Evolutionary conservation across 345 rosid genomes (phyloP).

Genomic region (Noccaea bulbosa): DNA sequence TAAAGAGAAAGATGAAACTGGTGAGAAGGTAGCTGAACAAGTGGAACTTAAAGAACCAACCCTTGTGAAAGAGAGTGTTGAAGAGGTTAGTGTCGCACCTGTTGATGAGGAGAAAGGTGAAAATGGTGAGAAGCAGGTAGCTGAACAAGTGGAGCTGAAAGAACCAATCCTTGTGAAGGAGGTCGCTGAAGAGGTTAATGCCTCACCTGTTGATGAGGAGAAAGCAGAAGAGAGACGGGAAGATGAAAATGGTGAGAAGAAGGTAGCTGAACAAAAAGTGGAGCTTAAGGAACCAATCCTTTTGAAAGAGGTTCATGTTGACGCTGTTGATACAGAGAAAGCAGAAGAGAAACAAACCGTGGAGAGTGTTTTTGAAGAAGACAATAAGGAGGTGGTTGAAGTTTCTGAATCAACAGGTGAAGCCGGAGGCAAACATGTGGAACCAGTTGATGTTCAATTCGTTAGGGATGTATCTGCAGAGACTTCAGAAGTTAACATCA

Average conservation of each 20-base stretch:
- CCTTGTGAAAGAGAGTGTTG: slow-evolving; percentile 25
- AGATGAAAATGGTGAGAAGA: slow-evolving; percentile 30
- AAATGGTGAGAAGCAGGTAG: slow-evolving; percentile 20
- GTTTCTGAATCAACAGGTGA: slow-evolving; percentile 26
- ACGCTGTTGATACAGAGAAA: slow-evolving; percentile 14
- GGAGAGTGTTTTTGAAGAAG: slow-evolving; percentile 22
- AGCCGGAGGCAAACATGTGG: slow-evolving; percentile 29
- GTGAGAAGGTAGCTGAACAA: slow-evolving; percentile 40
- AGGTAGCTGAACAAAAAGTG: slow-evolving; percentile 30
- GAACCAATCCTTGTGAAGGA: slow-evolving; percentile 21
- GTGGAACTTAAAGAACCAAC: slow-evolving; percentile 23
- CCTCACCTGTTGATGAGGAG: neutral
- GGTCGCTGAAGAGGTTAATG: neutral
- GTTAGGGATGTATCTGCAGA: slow-evolving; percentile 33
- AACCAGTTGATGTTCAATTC: slow-evolving; percentile 34
- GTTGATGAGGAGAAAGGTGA: slow-evolving; percentile 25
- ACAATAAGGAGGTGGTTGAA: slow-evolving; percentile 22
- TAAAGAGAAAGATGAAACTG: slow-evolving; percentile 18
- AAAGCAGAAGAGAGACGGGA: slow-evolving; percentile 8
- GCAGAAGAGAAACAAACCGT: slow-evolving; percentile 20
- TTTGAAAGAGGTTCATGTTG: slow-evolving; percentile 13
- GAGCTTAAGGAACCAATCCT: slow-evolving; percentile 23
- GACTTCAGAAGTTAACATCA: slow-evolving; percentile 20
- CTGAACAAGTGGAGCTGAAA: slow-evolving; percentile 26
- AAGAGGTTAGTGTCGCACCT: neutral